Base-by-base conservation (phyloP, 2,329 filamentous ascomycete genomes). In the Aspergillus sergii region DNA sequence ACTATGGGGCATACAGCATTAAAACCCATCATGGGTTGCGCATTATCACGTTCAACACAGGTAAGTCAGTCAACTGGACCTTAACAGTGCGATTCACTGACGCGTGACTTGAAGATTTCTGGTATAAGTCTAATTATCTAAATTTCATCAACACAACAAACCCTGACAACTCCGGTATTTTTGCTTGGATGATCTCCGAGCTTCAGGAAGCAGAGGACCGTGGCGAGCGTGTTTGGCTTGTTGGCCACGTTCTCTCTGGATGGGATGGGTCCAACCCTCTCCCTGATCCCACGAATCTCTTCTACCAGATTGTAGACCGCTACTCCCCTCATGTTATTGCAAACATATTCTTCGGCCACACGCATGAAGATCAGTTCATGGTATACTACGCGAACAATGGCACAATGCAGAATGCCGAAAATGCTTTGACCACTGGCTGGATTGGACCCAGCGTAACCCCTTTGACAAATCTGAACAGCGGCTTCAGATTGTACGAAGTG, bases 1-100 rank as follows among this genome's bases (percentile, higher is more conserved):
- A 88, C 68, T 87, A 87, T 63, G 85, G 81, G 14, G 85, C 81
- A 0, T 88, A 87, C 69, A 83, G 82, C 0, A 78, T 86, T 58
- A 82, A 84, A 65, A 85, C 82, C 10, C 81, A 85, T 32, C 79
- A 82, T 50, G 83, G 84, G 14, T 73, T 86, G 16, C 77, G 83
- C 8, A 82, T 86, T 65, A 83, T 85, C 54, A 79, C 83, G 1
- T 77, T 85, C 66, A 86, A 86, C 67, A 83, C 82, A 16, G 51
- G 51, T 54, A 39, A 7, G n/a, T 14, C 7, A 16, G 21, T 6
- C 5, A 5, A 9, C 51, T 39, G 9, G 45, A 7, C 41, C 14
- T 54, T 21, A 10, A 11, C 2, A 34, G 26, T 23, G 21, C n/a
- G 45, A 36, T 36, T 21, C 4, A 23, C 51, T 54, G 26, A 54